Evolutionary conservation across 352 stramenopile genomes (phyloP), one percentile per base, ranked within the genome.

Genomic region (Globisporangium lucens): DNA sequence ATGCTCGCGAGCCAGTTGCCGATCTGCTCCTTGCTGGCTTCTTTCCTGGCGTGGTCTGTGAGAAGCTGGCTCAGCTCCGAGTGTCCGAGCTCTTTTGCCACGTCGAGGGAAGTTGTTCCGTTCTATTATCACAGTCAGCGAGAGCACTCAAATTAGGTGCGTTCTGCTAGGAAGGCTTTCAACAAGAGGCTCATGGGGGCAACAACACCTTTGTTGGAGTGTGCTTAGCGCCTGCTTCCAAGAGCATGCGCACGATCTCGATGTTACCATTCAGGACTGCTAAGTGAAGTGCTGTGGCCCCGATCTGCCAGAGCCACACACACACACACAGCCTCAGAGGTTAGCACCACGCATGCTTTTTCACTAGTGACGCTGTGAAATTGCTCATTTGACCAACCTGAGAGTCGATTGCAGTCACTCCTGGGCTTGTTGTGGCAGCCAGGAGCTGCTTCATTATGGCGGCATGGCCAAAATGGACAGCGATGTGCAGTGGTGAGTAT

Each of bases 401-500:
- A 6, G 65, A 63, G 57, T 87, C 69, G 13, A 71, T 58, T 15
- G 35, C 65, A 49, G 66, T 79, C 66, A 22, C n/a, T 4, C 6
- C 53, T 10, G 24, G 72, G 22, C 57, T 75, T 38, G 53, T 63
- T 5, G 43, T 5, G 27, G 74, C 38, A 6, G 53, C 51, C 3
- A 95, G 67, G 33, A 94, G 69, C 33, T 79, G 4, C 58, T 87
- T 76, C n/a, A 90, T 75, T 35, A 93, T 64, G 9, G 65, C 41
- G 4, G 72, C 61, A 43, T 93, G 83, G 1, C 83, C 82, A 63
- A 81, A 93, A 8, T 76, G 74, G 24, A 87, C 82, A 4, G 88
- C 86, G 43, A 94, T 71, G 58, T 94, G 85, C 35, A 95, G 72
- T 9, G 84, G 71, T 0, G 83, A 75, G 74, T 94, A 93, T 27